phyloP scores from a whole-genome alignment of 2,329 filamentous ascomycete species.

The Penicillium sp. region DNA sequence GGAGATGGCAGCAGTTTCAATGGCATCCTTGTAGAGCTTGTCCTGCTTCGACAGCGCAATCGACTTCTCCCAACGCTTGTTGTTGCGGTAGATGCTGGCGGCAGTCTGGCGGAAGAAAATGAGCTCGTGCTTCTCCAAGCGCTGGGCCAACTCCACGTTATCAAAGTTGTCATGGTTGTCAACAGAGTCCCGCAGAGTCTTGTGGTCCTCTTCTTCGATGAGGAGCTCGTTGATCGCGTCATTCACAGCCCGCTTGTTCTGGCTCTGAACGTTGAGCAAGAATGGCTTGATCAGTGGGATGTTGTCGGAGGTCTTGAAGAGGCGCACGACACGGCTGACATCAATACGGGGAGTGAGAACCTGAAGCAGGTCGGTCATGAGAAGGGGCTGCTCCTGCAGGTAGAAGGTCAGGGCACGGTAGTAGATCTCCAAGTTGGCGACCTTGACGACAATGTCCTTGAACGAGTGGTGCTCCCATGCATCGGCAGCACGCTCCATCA shows the following conservation, averaged over 20 bases:
- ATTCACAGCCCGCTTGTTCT: constrained; percentile 98
- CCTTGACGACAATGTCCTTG: constrained; percentile 98
- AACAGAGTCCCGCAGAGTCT: constrained; percentile 95
- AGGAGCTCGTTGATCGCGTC: constrained; percentile 96
- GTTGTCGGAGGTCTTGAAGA: constrained; percentile 99
- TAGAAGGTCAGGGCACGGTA: constrained; percentile 98
- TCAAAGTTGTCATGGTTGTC: constrained; percentile 99
- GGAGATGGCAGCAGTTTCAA: constrained; percentile 94
- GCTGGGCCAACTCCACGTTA: constrained; percentile 84
- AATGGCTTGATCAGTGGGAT: constrained; percentile 98
- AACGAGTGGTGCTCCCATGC: constrained; percentile 99
- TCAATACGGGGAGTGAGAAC: constrained; percentile 91
- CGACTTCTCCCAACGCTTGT: constrained; percentile 99
- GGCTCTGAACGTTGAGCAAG: constrained; percentile 89
- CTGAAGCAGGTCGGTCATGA: constrained; percentile 94
- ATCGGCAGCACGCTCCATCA: constrained; percentile 97
- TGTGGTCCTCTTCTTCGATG: constrained; percentile 99
- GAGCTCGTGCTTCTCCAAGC: constrained; percentile 94
- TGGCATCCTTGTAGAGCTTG: constrained; percentile 99
- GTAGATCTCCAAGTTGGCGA: constrained; percentile 98
- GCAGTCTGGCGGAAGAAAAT: constrained; percentile 99
- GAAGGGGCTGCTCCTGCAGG: constrained; percentile 91
- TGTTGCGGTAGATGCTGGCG: constrained; percentile 98
- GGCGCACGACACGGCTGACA: constrained; percentile 97
- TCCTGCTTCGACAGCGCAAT: constrained; percentile 98